Base-by-base conservation (phyloP, 352 stramenopile species). In the Phytopythium chamaehyphon region DNA sequence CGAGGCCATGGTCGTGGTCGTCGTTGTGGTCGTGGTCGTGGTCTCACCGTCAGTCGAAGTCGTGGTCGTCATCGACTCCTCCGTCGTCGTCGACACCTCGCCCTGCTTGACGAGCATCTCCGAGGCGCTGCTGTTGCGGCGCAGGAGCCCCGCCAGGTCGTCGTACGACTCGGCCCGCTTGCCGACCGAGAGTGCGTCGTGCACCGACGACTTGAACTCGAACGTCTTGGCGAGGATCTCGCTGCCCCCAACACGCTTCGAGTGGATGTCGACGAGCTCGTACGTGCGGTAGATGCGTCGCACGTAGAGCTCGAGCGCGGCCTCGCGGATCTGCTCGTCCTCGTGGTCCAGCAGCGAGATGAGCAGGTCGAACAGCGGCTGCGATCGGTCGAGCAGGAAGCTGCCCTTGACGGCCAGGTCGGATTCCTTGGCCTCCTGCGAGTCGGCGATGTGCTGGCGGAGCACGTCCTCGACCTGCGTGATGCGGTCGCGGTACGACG, bases 401-500 rank as follows among this genome's bases (percentile, higher is more conserved):
- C 59, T 62, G 47, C 85, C 88, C 53, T 83, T 71, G 4, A 67
- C 62, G 52, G 69, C 74, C 31, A 90, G 64, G 42, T 87, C 71
- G 11, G 66, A 69, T 9, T 69, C 61, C 23, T 55, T 54, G 21
- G 69, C 64, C 6, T 50, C 62, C 16, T 18, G 9, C 44, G 23
- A 18, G 42, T 83, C 71, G 0, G 75, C 69, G 12, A 93, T 65
- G 66, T 90, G 87, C 49, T 78, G 59, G 38, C 73, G 79, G 24
- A 95, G 67, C 31, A 92, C 67, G 7, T 66, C 69, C 61, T 93
- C 83, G 24, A 93, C 83, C 38, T 93, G 83, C 21, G 66, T 72
- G 28, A 97, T 59, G 8, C 94, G 86, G 55, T 98, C 88, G 33
- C 93, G 76, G 65, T 98, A 96, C 51, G 90, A 98, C 33, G 96